Evolutionary conservation across 1,284 basidiomycete genomes (phyloP), one percentile per base, ranked within the genome.

Genomic region (Rhodotorula sp.): DNA sequence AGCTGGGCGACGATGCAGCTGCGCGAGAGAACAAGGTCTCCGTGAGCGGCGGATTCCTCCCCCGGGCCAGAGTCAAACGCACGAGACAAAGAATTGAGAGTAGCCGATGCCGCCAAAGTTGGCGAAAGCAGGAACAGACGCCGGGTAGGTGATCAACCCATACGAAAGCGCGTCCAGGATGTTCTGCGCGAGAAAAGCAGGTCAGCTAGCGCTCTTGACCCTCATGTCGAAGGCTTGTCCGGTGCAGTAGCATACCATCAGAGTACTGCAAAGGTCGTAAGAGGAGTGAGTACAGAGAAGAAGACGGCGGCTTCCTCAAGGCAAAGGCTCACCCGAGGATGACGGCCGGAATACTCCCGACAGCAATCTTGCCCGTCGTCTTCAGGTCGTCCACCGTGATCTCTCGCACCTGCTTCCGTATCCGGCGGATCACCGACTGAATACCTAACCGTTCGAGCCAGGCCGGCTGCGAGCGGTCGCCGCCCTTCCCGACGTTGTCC

Each of bases 51-150:
- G 39, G 10, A 12, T 43, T 43, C 39, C 39, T 43, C 39, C 12
- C 39, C 12, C 39, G 5, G 34, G 18, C 23, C 12, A 14, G 15
- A 39, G 46, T 15, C 5, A 5, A 5, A 31, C 58, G 12, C n/a
- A 67, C 2, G 91, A 89, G 54, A 93, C 86, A 80, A 97, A 95
- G 82, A 95, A 97, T 89, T 75, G 68, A 91, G 92, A 94, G 0
- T 98, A 94, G 7, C 96, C 96, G 80, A 91, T 89, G 0, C 91
- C 89, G 2, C 92, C 93, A 60, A 96, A 89, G 71, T 88, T 87
- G 34, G 87, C 83, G 81, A 98, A 98, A 31, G 91, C 86, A 1
- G 90, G 89, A 10, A 81, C 75, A 26, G 87, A 86, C 0, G 90
- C 88, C 1, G 95, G 95, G 81, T 98, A 98, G 29, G 69, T 62